A percentile compares a stretch with the other conserved stretches of the same genome.
Evolutionary conservation across 345 rosid genomes (phyloP).

Genomic region (Euphorbia lathyris): DNA sequence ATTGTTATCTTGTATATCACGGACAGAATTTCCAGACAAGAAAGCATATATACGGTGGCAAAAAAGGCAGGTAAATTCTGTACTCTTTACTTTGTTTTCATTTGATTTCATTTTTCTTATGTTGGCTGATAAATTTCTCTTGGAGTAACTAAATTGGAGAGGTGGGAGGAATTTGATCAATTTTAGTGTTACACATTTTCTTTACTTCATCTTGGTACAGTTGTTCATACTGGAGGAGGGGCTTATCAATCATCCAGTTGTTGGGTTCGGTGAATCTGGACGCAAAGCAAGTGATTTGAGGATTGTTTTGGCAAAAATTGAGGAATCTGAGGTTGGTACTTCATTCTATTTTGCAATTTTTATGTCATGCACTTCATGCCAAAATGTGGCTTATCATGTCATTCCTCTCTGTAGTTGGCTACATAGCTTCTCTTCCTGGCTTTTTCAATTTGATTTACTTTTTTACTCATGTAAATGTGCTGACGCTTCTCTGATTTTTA

Average conservation of each 20-base stretch:
- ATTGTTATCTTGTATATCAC: constrained; percentile 80
- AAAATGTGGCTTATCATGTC: background rate
- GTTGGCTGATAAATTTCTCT: constrained; percentile 9
- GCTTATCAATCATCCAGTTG: constrained; percentile 80
- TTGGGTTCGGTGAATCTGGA: constrained; percentile 94
- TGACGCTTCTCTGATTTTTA: constrained; percentile 4
- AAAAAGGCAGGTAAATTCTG: constrained; percentile 88
- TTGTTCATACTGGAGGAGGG: constrained; percentile 94
- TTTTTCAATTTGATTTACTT: background rate
- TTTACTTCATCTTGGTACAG: constrained; percentile 42
- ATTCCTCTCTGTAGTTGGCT: background rate
- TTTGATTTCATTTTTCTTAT: constrained; percentile 7
- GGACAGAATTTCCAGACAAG: constrained; percentile 93
- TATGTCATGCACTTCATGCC: background rate
- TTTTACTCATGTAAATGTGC: background rate
- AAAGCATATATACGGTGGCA: constrained; percentile 96
- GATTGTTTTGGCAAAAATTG: constrained; percentile 83
- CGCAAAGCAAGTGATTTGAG: constrained; percentile 71
- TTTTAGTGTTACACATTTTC: constrained; percentile 15
- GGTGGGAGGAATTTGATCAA: background rate
- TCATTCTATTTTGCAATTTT: background rate
- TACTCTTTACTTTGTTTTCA: background rate
- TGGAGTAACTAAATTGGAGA: constrained; percentile 14
- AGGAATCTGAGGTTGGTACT: constrained; percentile 83
- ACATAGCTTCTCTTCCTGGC: background rate